Percentiles rank a stretch among this genome's conserved stretches.
Evolutionary conservation across 441 rosid genomes (phyloP).

Genomic region (Cnidoscolus chayamansa): DNA sequence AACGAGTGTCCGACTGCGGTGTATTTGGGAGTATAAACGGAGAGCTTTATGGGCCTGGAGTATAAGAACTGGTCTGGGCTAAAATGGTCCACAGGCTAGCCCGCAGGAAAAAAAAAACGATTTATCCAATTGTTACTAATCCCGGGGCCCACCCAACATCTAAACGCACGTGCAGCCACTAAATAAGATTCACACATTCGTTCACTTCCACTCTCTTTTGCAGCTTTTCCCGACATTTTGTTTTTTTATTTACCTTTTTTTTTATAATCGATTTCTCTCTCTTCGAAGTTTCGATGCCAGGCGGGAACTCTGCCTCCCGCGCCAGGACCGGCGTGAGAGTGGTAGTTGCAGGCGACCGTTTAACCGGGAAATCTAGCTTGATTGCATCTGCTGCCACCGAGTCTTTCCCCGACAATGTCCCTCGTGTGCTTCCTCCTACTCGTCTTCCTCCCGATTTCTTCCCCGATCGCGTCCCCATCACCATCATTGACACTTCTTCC

Average conservation of each 20-base stretch:
- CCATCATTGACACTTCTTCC: constrained; percentile 72
- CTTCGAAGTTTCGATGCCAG: constrained; percentile 33
- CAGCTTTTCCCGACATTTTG: no score
- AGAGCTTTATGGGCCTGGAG: background rate
- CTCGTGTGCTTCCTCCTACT: constrained; percentile 72
- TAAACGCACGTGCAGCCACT: no score
- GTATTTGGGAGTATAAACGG: background rate
- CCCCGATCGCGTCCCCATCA: constrained; percentile 78
- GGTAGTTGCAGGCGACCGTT: constrained; percentile 79
- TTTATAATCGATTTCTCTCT: no score
- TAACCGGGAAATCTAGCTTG: constrained; percentile 92
- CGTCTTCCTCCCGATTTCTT: constrained; percentile 71
- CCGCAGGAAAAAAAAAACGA: background rate
- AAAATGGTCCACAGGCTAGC: background rate
- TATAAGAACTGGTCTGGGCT: background rate
- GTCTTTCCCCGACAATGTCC: constrained; percentile 56
- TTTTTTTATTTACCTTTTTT: no score
- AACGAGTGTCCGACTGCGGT: background rate
- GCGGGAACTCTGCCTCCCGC: constrained; percentile 44
- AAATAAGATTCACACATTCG: background rate
- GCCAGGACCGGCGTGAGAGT: constrained; percentile 56
- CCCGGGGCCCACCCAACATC: background rate
- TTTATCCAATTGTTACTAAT: background rate
- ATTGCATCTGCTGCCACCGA: constrained; percentile 80
- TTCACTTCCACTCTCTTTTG: no score